Evolutionary conservation across 306 rosid genomes (phyloP), one percentile per base, ranked within the genome.

Genomic region (Gynostemma pentaphyllum): DNA sequence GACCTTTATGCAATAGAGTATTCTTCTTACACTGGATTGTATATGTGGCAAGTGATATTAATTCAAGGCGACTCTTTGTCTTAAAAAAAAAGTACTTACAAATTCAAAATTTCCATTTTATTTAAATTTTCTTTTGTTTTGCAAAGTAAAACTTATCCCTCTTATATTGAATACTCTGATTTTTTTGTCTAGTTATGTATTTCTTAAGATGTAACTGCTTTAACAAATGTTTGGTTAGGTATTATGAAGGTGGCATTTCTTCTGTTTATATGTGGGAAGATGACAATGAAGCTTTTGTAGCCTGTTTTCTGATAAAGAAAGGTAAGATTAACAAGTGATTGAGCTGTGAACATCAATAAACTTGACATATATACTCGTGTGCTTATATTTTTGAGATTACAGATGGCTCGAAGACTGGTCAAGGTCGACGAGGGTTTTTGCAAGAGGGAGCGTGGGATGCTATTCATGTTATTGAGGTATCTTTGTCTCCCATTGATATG

Each of bases 361-460:
- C 15, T 27, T n/a, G 12, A 49, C 70, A 39, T 28, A 61, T 56
- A 32, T 51, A 52, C 76, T 81, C 62, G 77, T 63, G 44, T 74
- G 72, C 37, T 62, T 10, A 45, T 68, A 68, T 71, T 70, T 74
- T 49, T 69, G 68, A 70, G 69, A 59, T 70, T 77, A 48, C 62
- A 92, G 98, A 92, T 78, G 98, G 96, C 79, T 92, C 98, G 65
- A 88, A 86, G 88, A 81, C 94, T 2, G 98, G 90, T 65, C 94
- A 92, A 50, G 98, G 96, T 79, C 79, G 95, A 70, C 82, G 98
- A 64, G 96, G 98, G 60, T 79, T 80, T 75, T 75, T 92, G 68
- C 87, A 92, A 80, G 98, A 92, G 75, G 98, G 98, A 69, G 88
- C 95, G 57, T 92, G 98, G 98, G 98, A 92, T 82, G 98, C 98